phyloP scores from a whole-genome alignment of 2,329 filamentous ascomycete genomes.

The Epichloe sp. region DNA sequence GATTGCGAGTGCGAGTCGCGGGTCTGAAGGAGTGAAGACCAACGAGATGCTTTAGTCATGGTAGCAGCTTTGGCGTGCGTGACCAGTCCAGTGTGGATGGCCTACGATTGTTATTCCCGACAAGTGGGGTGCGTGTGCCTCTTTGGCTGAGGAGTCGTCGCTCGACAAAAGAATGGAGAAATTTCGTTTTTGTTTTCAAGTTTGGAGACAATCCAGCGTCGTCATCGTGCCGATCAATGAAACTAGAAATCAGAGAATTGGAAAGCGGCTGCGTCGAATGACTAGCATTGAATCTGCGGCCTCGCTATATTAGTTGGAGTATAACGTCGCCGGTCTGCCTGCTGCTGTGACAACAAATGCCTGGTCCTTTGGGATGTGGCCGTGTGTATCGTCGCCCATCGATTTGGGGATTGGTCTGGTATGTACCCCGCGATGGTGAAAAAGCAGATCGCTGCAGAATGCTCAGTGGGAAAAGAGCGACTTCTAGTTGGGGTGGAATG shows the following conservation, averaged over 20 bases:
- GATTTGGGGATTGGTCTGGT: not conserved
- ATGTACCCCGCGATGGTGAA: not conserved
- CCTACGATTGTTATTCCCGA: conserved; percentile 9
- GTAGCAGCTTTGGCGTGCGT: conserved; percentile 9
- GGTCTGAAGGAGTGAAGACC: conserved; percentile 27
- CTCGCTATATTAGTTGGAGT: not conserved
- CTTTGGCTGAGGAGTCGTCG: not conserved
- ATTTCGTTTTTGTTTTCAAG: not conserved
- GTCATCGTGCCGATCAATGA: conserved; percentile 5
- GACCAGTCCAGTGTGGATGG: not conserved
- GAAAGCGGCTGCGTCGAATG: not conserved
- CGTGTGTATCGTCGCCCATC: not conserved
- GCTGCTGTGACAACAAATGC: not conserved
- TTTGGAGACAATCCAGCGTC: not conserved
- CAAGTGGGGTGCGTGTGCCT: conserved; percentile 4
- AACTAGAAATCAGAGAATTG: not conserved
- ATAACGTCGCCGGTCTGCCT: not conserved
- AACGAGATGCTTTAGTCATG: conserved; percentile 23
- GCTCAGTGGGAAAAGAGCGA: conserved; percentile 2
- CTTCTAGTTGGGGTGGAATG: not conserved
- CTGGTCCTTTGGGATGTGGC: not conserved
- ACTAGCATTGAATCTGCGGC: not conserved
- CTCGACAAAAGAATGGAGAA: conserved; percentile 7
- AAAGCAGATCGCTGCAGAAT: not conserved
- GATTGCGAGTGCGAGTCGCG: conserved; percentile 13